Evolutionary conservation across 75 land plant species (phyloP).

Genomic region (Gnetum montanum): DNA sequence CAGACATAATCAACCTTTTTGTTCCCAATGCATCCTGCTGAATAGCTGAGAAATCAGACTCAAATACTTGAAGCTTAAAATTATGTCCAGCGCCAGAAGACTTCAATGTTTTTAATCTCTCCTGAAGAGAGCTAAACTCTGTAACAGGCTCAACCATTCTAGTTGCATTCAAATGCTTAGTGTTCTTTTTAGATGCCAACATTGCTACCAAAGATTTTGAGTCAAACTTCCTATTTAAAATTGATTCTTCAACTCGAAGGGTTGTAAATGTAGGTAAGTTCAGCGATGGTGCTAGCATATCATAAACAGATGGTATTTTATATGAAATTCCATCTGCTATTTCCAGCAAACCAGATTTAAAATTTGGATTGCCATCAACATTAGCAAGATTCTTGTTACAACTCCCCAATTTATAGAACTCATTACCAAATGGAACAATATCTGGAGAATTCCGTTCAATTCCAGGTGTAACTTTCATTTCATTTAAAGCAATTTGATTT

Average conservation of each 20-base stretch:
- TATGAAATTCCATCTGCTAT: conserved; percentile 77
- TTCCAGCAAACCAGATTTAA: conserved; percentile 44
- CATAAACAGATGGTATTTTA: conserved; percentile 73
- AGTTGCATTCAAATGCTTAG: conserved; percentile 15
- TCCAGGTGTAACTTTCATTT: conserved; percentile 13
- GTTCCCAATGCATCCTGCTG: conserved; percentile 64
- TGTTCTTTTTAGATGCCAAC: conserved; percentile 48
- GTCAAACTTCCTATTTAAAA: conserved; percentile 58
- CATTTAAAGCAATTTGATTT: conserved; percentile 2
- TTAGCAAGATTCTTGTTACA: conserved; percentile 21
- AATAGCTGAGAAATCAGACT: conserved; percentile 26
- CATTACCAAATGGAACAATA: conserved; percentile 14
- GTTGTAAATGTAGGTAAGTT: conserved; percentile 60
- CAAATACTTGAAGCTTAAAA: conserved; percentile 50
- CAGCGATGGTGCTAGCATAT: conserved; percentile 48
- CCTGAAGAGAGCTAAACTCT: conserved; percentile 58
- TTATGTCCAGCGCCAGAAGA: conserved; percentile 27
- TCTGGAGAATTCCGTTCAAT: conserved; percentile 10
- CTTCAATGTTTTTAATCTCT: conserved; percentile 34
- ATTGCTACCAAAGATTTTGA: conserved; percentile 54
- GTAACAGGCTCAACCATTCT: conserved; percentile 50
- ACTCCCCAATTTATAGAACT: conserved; percentile 8
- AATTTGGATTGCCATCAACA: conserved; percentile 8
- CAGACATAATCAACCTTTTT: conserved; percentile 58
- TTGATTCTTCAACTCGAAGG: conserved; percentile 56